Evolutionary conservation across 2,329 filamentous ascomycete species (phyloP).

Genomic region (Trichoderma koningii): DNA sequence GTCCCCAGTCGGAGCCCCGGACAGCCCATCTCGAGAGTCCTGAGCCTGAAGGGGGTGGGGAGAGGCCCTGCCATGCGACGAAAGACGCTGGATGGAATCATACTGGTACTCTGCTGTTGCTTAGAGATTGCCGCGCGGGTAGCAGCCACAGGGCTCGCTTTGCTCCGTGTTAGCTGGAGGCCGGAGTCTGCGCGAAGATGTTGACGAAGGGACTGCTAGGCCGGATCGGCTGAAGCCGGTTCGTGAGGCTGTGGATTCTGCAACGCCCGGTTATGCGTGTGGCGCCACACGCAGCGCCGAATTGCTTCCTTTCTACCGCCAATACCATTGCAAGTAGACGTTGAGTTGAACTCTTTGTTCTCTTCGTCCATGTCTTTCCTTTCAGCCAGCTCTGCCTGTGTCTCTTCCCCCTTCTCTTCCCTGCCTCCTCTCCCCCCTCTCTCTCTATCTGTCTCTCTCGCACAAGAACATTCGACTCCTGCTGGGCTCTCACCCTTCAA

Average conservation of each 20-base stretch:
- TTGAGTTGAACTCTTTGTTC: background rate
- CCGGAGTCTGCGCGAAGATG: background rate
- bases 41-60: background rate
- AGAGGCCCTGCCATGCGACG: background rate
- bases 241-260: background rate
- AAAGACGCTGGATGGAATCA: conserved; percentile 14
- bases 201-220: background rate
- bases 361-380: background rate
- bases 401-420: background rate
- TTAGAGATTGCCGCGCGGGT: conserved; percentile 26
- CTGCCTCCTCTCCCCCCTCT: too few species aligned
- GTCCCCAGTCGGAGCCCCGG: conserved; percentile 1
- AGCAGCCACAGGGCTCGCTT: conserved; percentile 12
- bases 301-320: background rate
- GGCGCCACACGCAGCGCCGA: conserved; percentile 5
- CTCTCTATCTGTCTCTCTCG: too few species aligned
- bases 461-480: too few species aligned
- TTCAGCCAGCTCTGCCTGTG: background rate
- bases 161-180: background rate
- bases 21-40: conserved; percentile 7
- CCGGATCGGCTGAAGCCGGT: too few species aligned
- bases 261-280: conserved; percentile 11
- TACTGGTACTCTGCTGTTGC: background rate
- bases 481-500: background rate
- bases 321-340: background rate